Base-by-base conservation (phyloP, 2,329 filamentous ascomycete genomes). In the Paecilomyces fulvus region DNA sequence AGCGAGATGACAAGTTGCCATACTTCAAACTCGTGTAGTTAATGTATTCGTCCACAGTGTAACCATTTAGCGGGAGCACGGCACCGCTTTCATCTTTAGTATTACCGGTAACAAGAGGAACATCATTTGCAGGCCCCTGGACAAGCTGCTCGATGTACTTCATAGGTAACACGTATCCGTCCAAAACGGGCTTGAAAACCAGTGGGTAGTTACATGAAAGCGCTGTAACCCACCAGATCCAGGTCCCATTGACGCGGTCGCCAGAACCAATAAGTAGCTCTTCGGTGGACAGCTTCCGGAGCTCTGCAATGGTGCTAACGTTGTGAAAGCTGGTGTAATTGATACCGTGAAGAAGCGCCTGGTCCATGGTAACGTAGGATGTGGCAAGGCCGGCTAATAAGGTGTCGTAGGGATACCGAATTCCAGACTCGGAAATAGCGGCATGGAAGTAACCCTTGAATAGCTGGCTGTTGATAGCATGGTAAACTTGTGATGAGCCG, bases 81-180 rank as follows among this genome's bases (percentile, higher is more conserved):
- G 70, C 66, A 11, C 69, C 69, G 8, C 62, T 65, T 33, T 72
- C 68, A 21, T 71, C 70, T 14, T 67, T 67, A 28, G 66, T 70
- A 56, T 72, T 72, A n/a, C 70, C 70, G 1, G 69, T 72, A 20
- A 73, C 64, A 11, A 73, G 58, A 2, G 71, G 70, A 6, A 73
- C 69, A 20, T 72, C 69, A 56, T 69, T 70, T 49, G 66, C 68
- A 0, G 66, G 62, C 0, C 67, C 69, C 2, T 63, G 59, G 10
- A 57, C 48, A 25, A 72, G 57, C 1, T 59, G 25, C 30, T 67
- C 60, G 9, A 65, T 57, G 56, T 69, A 69, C 23, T 59, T 67
- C 17, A 60, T 58, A 3, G 66, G 64, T 0, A 69, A 56, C 8
- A 66, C 63, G 31, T 66, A 67, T 23, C 57, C 51, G 46, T 68